phyloP scores from a whole-genome alignment of 73 alveolate species.

The Tetrahymena thermophila region DNA sequence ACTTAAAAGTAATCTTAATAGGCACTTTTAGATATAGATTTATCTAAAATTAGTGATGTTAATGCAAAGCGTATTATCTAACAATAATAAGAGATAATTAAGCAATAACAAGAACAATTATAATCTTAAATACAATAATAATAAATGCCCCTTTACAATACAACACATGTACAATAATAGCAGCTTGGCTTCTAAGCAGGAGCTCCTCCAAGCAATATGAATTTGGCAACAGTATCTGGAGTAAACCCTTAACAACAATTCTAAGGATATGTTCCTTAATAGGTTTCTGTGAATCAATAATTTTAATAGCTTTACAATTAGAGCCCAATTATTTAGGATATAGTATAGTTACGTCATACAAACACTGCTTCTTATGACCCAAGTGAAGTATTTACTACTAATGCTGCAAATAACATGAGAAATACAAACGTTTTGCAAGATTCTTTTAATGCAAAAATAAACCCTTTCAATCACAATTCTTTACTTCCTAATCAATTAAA shows the following conservation, averaged over 20 bases:
- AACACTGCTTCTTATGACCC: background rate
- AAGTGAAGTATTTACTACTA: background rate
- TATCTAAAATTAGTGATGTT: background rate
- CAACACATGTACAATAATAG: background rate
- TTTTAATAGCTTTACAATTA: background rate
- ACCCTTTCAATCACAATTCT: background rate
- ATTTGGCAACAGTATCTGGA: background rate
- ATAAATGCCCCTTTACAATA: background rate
- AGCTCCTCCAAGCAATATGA: background rate
- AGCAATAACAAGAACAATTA: background rate
- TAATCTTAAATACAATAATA: background rate
- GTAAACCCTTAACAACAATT: background rate
- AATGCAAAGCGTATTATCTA: background rate
- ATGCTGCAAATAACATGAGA: background rate
- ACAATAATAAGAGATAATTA: background rate
- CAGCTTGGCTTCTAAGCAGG: background rate
- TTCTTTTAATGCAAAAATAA: background rate
- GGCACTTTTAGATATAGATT: background rate
- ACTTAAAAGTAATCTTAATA: background rate
- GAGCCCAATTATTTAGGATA: background rate
- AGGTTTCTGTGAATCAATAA: background rate
- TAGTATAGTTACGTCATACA: background rate
- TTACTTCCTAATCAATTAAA: background rate
- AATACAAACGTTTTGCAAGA: background rate
- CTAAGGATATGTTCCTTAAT: background rate